Conservation (phyloP, 2,329 filamentous ascomycete species). For the Bretziella fagacearum region DNA sequence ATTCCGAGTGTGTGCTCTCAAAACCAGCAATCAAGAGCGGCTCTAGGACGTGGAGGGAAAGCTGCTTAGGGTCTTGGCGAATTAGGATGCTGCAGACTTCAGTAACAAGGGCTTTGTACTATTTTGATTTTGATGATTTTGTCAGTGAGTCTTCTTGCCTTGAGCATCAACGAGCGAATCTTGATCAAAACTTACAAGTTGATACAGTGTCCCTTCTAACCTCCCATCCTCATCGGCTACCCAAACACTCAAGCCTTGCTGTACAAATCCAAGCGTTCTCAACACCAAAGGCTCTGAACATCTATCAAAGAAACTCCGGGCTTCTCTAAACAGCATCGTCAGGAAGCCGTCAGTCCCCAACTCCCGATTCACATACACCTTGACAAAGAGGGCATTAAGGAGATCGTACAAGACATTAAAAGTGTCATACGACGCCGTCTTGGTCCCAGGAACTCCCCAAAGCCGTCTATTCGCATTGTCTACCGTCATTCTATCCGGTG, state of each 20-base stretch:
- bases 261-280: constrained; percentile 40
- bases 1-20: constrained; percentile 37
- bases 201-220: constrained; percentile 20
- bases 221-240: constrained; percentile 34
- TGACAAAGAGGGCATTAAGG: constrained; percentile 33
- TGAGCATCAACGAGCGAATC: constrained; percentile 7
- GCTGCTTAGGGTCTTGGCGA: constrained; percentile 23
- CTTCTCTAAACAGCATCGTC: constrained; percentile 33
- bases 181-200: constrained; percentile 26
- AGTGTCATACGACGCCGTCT: constrained; percentile 36
- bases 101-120: constrained; percentile 36
- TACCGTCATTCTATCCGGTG: constrained; percentile 43
- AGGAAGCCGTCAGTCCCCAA: constrained; percentile 18
- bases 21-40: constrained; percentile 37
- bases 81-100: constrained; percentile 27
- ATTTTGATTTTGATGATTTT: too few species aligned
- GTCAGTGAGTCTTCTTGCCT: not conserved
- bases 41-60: constrained; percentile 37
- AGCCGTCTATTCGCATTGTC: constrained; percentile 49
- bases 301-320: constrained; percentile 34
- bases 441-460: constrained; percentile 38
- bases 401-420: constrained; percentile 51
- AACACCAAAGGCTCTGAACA: constrained; percentile 34
- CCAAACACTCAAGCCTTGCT: constrained; percentile 46
- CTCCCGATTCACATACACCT: constrained; percentile 32